phyloP scores from a whole-genome alignment of 2,329 filamentous ascomycete species.

The Fusarium chaquense region DNA sequence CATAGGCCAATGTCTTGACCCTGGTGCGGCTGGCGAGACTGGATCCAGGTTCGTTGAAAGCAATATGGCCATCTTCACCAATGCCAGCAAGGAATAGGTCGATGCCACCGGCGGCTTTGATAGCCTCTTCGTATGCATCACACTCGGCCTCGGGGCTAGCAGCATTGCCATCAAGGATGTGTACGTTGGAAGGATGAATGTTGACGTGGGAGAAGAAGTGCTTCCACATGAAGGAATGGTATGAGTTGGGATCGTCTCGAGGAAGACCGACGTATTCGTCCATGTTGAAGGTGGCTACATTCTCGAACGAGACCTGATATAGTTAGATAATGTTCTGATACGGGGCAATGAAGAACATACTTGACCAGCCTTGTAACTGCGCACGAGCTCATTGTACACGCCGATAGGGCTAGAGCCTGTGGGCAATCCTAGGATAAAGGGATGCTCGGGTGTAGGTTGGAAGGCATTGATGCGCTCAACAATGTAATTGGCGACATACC shows the following conservation, averaged over 20 bases:
- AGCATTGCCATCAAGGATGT: constrained; percentile 86
- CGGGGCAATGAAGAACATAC: constrained; percentile 51
- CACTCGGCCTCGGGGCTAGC: constrained; percentile 81
- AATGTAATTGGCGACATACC: constrained; percentile 85
- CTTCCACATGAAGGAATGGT: constrained; percentile 94
- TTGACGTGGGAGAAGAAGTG: constrained; percentile 90
- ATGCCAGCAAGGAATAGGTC: constrained; percentile 89
- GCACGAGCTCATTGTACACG: constrained; percentile 81
- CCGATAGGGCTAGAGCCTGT: constrained; percentile 84
- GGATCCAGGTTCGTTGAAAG: constrained; percentile 90
- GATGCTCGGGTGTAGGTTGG: constrained; percentile 75
- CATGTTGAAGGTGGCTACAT: constrained; percentile 96
- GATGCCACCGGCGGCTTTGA: constrained; percentile 80
- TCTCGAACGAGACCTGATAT: constrained; percentile 79
- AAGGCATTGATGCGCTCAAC: constrained; percentile 85
- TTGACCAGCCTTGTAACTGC: constrained; percentile 74
- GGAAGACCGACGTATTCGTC: constrained; percentile 90
- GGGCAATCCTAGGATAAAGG: constrained; percentile 85
- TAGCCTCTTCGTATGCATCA: constrained; percentile 81
- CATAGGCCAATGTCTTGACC: constrained; percentile 88
- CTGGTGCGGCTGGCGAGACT: constrained; percentile 81
- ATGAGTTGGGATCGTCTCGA: constrained; percentile 85
- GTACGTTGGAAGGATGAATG: constrained; percentile 82
- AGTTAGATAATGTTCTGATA: constrained; percentile 2
- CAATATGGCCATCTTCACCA: constrained; percentile 87